These are phyloP conservation scores for Rasamsonia emersonii DNA, from an alignment of 2,329 filamentous ascomycete species.

Conservation along the genomic window DNA sequence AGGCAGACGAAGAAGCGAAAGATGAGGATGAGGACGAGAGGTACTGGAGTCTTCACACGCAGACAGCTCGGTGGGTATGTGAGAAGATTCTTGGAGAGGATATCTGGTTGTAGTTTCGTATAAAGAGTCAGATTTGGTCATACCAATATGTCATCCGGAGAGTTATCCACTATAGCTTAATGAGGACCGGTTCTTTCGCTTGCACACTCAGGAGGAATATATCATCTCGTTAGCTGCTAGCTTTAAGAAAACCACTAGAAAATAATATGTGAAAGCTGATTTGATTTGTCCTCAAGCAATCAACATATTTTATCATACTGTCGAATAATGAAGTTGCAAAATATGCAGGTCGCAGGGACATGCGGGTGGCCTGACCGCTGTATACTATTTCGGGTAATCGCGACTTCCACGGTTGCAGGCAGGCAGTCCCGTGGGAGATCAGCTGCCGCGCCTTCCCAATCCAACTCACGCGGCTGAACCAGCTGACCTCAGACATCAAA, in stretches of 20 bases:
- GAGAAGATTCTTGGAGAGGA: constrained; percentile 25
- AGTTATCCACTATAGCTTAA: background rate
- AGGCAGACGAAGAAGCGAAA: background rate
- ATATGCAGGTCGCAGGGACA: background rate
- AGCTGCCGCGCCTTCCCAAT: no score
- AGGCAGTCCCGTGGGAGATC: background rate
- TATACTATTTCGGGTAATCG: background rate
- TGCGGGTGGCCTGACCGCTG: background rate
- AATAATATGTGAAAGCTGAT: constrained; percentile 1
- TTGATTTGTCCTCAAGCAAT: no score
- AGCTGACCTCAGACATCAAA: background rate
- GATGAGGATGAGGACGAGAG: constrained; percentile 18
- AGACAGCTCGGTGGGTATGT: constrained; percentile 38
- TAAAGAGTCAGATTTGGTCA: background rate
- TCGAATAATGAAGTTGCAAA: no score
- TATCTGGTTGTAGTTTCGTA: constrained; percentile 1
- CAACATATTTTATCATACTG: no score
- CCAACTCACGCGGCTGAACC: no score
- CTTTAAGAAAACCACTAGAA: constrained; percentile 7
- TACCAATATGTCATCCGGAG: background rate
- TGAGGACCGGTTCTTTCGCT: constrained; percentile 5
- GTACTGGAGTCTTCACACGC: constrained; percentile 33
- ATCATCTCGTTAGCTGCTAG: no score
- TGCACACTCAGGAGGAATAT: no score
- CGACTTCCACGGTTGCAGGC: background rate